Percentiles rank a stretch among this genome's conserved stretches.
These are phyloP conservation scores for Phlebiopsis gigantea DNA, from an alignment of 768 basidiomycete genomes.

Conservation along the genomic window DNA sequence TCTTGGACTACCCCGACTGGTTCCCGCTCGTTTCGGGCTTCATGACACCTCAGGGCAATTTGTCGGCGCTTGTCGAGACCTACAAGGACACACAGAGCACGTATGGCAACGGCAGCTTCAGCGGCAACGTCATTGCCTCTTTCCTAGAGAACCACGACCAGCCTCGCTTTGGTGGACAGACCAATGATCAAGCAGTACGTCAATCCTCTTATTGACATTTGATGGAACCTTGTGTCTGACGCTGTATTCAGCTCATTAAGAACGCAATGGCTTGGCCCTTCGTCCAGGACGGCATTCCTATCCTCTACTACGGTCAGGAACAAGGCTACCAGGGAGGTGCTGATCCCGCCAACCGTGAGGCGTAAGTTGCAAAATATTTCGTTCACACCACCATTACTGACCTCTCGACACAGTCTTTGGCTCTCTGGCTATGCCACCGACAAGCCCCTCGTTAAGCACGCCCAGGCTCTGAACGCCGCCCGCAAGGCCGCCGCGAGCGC, in stretches of 20 bases:
- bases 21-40: conserved; percentile 39
- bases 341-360: conserved; percentile 46
- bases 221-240: not conserved
- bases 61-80: conserved; percentile 25
- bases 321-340: conserved; percentile 42
- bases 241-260: conserved; percentile 30
- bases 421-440: conserved; percentile 46
- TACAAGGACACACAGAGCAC: conserved; percentile 28
- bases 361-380: conserved; percentile 26
- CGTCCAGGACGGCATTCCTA: conserved; percentile 46
- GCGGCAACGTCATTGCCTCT: conserved; percentile 29
- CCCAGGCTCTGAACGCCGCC: conserved; percentile 44
- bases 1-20: conserved; percentile 48
- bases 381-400: not conserved
- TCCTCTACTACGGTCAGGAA: conserved; percentile 50
- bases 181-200: conserved; percentile 37
- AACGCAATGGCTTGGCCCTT: conserved; percentile 49
- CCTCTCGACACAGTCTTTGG: conserved; percentile 47
- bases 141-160: conserved; percentile 56
- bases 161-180: conserved; percentile 40
- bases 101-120: conserved; percentile 37
- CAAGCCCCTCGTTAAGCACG: conserved; percentile 42
- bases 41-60: conserved; percentile 26
- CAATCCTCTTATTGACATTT: not conserved
- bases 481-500: conserved; percentile 43